Evolutionary conservation across 768 basidiomycete species (phyloP).

Genomic region (Holtermannia corniformis): DNA sequence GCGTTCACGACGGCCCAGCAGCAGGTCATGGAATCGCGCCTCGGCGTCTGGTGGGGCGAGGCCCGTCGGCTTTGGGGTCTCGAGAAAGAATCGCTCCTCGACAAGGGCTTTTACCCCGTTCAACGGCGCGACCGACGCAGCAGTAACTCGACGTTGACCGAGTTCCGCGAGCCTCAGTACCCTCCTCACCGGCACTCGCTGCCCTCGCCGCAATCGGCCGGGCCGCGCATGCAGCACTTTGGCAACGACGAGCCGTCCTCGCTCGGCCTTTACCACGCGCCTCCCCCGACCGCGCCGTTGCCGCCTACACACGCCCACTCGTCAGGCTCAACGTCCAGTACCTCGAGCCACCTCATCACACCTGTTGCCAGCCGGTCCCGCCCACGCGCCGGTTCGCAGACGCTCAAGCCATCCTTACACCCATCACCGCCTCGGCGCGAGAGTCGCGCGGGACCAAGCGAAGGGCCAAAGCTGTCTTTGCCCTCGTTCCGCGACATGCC

Average conservation of each 20-base stretch:
- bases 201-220: neutral
- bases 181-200: too few relatives aligned
- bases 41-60: slow-evolving; percentile 27
- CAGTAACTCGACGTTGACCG: neutral
- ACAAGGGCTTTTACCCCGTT: slow-evolving; percentile 12
- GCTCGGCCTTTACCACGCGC: neutral
- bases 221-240: neutral
- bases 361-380: too few relatives aligned
- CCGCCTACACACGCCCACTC: neutral
- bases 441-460: neutral
- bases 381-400: neutral
- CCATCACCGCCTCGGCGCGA: neutral
- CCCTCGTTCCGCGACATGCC: neutral
- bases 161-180: neutral
- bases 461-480: neutral
- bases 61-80: slow-evolving; percentile 24
- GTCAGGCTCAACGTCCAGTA: neutral
- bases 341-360: too few relatives aligned
- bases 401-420: neutral
- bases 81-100: slow-evolving; percentile 13
- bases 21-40: slow-evolving; percentile 22
- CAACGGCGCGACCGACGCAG: neutral
- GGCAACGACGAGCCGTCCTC: neutral
- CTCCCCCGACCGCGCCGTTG: neutral
- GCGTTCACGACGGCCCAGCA: slow-evolving; percentile 5